Evolutionary conservation across 768 basidiomycete genomes (phyloP), one percentile per base, ranked within the genome.

Genomic region (Agrocybe praecox): DNA sequence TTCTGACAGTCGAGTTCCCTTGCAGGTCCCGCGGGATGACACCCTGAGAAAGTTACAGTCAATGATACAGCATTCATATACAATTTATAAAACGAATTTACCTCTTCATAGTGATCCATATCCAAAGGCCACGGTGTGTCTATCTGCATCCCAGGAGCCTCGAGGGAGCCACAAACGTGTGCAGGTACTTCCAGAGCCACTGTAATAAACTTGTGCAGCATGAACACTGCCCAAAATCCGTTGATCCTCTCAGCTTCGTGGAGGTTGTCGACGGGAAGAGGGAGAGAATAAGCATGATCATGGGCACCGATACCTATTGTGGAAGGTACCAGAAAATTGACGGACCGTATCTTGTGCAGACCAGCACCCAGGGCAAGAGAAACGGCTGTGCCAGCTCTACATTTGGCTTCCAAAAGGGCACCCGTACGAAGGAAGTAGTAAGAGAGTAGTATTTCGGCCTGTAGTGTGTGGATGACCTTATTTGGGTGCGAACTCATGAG

Each of bases 201-300:
- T 1, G 81, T 73, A 60, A 85, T 77, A 62, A 78, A 77, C 52
- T 85, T 82, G 69, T 88, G 86, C 52, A 87, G 74, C 47, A 75
- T 71, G 58, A 84, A 80, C 7, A 83, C 83, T 0, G 81, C 72
- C 87, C 87, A 89, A 66, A 89, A 88, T 0, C 78, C 83, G 53
- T 83, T 84, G 55, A 88, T 86, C 29, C 85, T 76, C 63, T 88
- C 87, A 18, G 82, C 86, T 65, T 87, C 85, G 58, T 87, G 86
- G n/a, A 83, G 65, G 22, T 69, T 60, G 62, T 82, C 79, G 17
- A 43, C 76, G 61, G 64, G 79, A 61, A n/a, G 74, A 63, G 61
- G 67, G 18, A 84, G 67, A 1, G 70, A 67, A 59, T 80, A 71
- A 49, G 84, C 74, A 11, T 80, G 72, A 59, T 74, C 69, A 64